phyloP scores from a whole-genome alignment of 2,329 filamentous ascomycete genomes.

The Aspergillus viridinutans region DNA sequence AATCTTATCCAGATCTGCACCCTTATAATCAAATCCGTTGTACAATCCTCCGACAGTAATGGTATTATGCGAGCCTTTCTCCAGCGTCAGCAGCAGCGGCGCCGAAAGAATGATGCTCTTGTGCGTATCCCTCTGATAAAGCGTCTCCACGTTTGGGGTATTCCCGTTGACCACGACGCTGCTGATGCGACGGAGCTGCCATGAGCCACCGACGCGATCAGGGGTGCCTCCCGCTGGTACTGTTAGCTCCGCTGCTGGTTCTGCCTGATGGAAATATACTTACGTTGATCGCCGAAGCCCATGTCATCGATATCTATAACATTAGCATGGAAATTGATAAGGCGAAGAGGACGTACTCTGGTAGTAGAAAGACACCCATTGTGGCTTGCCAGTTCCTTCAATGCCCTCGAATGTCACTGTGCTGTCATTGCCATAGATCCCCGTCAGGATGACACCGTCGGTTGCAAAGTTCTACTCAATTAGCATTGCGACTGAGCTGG shows the following conservation, averaged over 20 bases:
- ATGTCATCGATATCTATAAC: conserved; percentile 18
- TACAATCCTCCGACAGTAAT: conserved; percentile 56
- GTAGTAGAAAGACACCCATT: conserved; percentile 58
- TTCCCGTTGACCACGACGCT: conserved; percentile 57
- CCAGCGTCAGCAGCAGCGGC: conserved; percentile 51
- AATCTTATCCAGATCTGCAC: conserved; percentile 56
- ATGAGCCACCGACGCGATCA: conserved; percentile 56
- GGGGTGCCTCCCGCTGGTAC: conserved; percentile 48
- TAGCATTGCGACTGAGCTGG: background rate
- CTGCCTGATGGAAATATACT: conserved; percentile 1
- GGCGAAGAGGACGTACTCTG: conserved; percentile 34
- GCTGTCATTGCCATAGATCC: conserved; percentile 54
- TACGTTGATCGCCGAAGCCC: conserved; percentile 24
- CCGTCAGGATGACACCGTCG: conserved; percentile 46
- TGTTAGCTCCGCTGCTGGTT: background rate
- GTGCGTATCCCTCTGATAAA: conserved; percentile 54
- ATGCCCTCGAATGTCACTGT: conserved; percentile 50
- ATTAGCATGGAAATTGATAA: background rate
- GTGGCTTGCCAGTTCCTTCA: conserved; percentile 48
- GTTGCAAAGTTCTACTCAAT: conserved; percentile 43
- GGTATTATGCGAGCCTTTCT: conserved; percentile 49
- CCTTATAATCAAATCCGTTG: conserved; percentile 55
- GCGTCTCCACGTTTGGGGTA: conserved; percentile 46
- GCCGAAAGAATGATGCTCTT: conserved; percentile 59
- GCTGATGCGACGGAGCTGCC: conserved; percentile 57